phyloP scores from a whole-genome alignment of 176 grass and related monocot genomes.

The Carex kokanica region DNA sequence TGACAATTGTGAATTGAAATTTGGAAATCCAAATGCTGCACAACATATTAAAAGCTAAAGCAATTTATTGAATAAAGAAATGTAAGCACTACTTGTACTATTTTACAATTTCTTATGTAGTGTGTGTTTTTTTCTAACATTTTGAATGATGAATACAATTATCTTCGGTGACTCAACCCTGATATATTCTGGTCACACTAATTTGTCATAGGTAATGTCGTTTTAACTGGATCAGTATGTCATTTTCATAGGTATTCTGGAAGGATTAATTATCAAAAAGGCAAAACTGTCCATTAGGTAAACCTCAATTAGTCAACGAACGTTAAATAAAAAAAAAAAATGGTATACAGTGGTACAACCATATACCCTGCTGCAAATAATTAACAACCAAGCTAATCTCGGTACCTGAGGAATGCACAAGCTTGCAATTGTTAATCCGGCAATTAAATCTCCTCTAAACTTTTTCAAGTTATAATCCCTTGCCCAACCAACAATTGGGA shows the following conservation, averaged over 20 bases:
- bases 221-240: background rate
- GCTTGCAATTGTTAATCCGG: constrained; percentile 86
- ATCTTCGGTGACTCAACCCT: background rate
- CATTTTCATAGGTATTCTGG: background rate
- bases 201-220: background rate
- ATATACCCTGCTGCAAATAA: background rate
- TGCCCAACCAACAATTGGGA: constrained; percentile 73
- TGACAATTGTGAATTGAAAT: background rate
- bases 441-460: constrained; percentile 68
- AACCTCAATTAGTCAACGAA: background rate
- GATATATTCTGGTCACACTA: background rate
- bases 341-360: background rate
- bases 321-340: background rate
- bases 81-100: background rate
- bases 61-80: background rate
- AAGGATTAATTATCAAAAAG: background rate
- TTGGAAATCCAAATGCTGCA: background rate
- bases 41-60: background rate
- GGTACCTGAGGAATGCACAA: constrained; percentile 92
- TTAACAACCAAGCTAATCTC: background rate
- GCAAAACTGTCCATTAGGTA: background rate
- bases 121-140: background rate
- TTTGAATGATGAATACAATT: background rate
- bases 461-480: constrained; percentile 57
- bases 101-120: background rate